Evolutionary conservation across 225 moss, liverwort and hornwort species (phyloP).

Genomic region (Climacium dendroides): DNA sequence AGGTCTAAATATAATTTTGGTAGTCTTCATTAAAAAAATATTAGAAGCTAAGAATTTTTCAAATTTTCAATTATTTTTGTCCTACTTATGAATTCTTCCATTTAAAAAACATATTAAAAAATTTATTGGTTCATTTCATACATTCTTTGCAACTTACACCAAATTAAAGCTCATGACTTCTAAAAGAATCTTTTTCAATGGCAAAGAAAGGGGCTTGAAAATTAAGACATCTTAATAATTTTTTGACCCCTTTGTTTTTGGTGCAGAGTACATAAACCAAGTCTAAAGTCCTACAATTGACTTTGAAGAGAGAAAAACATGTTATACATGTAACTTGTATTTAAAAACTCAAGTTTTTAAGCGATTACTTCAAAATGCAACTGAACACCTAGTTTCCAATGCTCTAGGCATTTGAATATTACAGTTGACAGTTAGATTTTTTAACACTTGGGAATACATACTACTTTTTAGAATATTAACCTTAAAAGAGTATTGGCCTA

Average conservation of each 20-base stretch:
- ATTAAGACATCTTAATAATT: background rate
- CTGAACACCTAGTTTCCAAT: background rate
- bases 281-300: background rate
- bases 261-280: background rate
- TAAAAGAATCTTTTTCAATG: background rate
- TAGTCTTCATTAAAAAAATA: no score
- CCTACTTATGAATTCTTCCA: no score
- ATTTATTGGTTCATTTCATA: background rate
- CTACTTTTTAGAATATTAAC: no score
- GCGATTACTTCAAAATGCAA: background rate
- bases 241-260: background rate
- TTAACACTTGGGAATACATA: background rate
- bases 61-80: no score
- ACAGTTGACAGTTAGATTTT: background rate
- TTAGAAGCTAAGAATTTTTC: no score
- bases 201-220: background rate
- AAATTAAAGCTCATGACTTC: accelerated
- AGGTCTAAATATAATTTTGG: no score
- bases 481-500: accelerated
- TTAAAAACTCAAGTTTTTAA: background rate
- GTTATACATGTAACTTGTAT: accelerated
- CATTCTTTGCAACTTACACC: background rate
- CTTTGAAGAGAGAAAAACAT: background rate
- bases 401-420: background rate
- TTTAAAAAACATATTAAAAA: background rate